Base-by-base conservation (phyloP, 1,284 basidiomycete species). In the Tilletia caries region DNA sequence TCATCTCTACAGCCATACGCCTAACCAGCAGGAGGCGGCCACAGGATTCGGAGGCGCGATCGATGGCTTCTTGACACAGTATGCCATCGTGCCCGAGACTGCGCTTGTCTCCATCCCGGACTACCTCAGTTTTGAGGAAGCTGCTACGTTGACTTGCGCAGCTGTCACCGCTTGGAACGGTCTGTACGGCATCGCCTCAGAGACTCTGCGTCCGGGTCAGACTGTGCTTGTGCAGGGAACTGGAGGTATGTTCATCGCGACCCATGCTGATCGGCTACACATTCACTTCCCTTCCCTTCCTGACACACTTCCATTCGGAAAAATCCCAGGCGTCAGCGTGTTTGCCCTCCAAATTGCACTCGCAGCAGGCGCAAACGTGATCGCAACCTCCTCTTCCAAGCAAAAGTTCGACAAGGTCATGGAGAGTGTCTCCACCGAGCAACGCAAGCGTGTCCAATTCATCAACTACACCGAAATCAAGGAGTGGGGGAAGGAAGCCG, bases 371-470 rank as follows among this genome's bases (percentile, higher is more conserved):
- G 88, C 88, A 1, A 86, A 80, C 3, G 88, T 88, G 23, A 89
- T 90, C 70, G 85, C 85, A 27, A 89, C 88, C 0, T 89, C 88
- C 0, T 89, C 88, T 0, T 88, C 88, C 0, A 87, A 89, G 72
- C 86, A 87, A 44, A 90, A 90, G 79, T 79, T 85, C 32, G 75
- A 81, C 41, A 75, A 77, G 41, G 83, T 78, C 0, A 52, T 68
- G 20, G n/a, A 41, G 12, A 75, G 83, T 1, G 68, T 84, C 29
- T 71, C 73, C 29, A 73, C 81, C 33, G 75, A 78, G 33, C 76
- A 46, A 43, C 69, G 69, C 20, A 64, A 71, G 48, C 72, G 76
- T 15, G 66, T 78, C 50, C 68, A 70, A 50, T 75, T 71, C 48
- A 71, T 77, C 72, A 89, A 90, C 79, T 90, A 90, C 80, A 87